phyloP scores from a whole-genome alignment of 768 basidiomycete genomes.

The Royoungia palumana region DNA sequence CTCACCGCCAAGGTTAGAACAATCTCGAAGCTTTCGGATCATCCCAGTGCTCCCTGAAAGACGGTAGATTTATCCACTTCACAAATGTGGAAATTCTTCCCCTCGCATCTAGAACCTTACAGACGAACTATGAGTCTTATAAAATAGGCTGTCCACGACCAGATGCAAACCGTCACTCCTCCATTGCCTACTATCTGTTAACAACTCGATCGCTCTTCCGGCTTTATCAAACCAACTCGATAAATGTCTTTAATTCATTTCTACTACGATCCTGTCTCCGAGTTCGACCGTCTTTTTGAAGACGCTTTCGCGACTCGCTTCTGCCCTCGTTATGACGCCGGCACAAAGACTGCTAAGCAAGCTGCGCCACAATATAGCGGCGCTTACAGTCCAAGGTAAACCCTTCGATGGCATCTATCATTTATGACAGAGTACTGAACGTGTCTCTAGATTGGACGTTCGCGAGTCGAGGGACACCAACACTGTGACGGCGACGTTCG shows the following conservation, averaged over 20 bases:
- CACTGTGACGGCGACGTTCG: slow-evolving; percentile 49
- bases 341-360: not conserved
- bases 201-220: not conserved
- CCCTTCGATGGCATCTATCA: not conserved
- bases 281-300: slow-evolving; percentile 8
- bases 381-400: slow-evolving; percentile 23
- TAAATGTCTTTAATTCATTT: slow-evolving; percentile 4
- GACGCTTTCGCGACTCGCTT: slow-evolving; percentile 23
- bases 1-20: not conserved
- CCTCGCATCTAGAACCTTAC: slow-evolving; percentile 2
- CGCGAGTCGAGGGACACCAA: slow-evolving; percentile 42
- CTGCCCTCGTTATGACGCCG: not conserved
- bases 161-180: not conserved
- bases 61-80: not conserved
- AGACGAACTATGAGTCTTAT: slow-evolving; percentile 1
- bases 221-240: not conserved
- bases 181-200: not conserved
- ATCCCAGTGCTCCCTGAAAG: not conserved
- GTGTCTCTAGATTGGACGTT: slow-evolving; percentile 40
- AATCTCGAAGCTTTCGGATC: slow-evolving; percentile 8
- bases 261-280: slow-evolving; percentile 3
- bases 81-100: not conserved
- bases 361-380: not conserved
- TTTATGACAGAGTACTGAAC: not conserved
- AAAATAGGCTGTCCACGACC: not conserved